Evolutionary conservation across 2,329 filamentous ascomycete species (phyloP), one percentile per base, ranked within the genome.

Genomic region (Penicillium sp.): DNA sequence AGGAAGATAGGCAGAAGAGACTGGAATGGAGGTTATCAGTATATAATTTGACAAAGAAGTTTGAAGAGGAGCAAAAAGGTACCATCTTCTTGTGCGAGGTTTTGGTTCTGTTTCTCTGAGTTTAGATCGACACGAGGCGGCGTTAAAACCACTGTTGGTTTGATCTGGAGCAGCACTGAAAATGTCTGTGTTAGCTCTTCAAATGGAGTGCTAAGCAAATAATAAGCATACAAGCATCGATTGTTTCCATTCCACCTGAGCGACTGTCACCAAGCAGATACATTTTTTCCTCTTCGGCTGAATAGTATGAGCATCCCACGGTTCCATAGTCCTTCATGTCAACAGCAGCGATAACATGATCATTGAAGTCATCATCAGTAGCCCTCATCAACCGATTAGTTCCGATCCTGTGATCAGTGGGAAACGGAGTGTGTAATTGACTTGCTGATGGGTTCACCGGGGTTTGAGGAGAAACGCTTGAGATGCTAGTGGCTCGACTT

Each of bases 231-330:
- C 78, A 61, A 4, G 81, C 84, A 56, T 89, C 84, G n/a, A 88
- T 76, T 11, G 87, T 76, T 34, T 90, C 85, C n/a, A 84, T 69
- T n/a, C 84, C 85, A 4, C 86, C 87, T 61, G 84, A 78, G 14
- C 83, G 79, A 9, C 90, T 80, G 61, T 97, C 92, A 67, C 93
- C 86, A 67, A 95, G 85, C 40, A 96, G 79, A 55, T 83, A 87
- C 3, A 97, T 72, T 34, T 80, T 84, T 64, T 89, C 86, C 36
- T 91, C 84, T 26, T 80, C 75, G 6, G 86, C 85, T 43, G 87
- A 78, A 67, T 93, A 96, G 67, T 93, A 96, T 42, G 90, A 87
- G 70, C 91, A 97, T 0, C 93, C 93, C 16, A 96, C 79, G 0
- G 81, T 85, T 0, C 83, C 85, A 29, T 83, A 81, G n/a, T 86